Percentiles rank a stretch among this genome's conserved stretches.
Conservation (phyloP, 2,329 filamentous ascomycete species). For the Chaetothyriales sp. region DNA sequence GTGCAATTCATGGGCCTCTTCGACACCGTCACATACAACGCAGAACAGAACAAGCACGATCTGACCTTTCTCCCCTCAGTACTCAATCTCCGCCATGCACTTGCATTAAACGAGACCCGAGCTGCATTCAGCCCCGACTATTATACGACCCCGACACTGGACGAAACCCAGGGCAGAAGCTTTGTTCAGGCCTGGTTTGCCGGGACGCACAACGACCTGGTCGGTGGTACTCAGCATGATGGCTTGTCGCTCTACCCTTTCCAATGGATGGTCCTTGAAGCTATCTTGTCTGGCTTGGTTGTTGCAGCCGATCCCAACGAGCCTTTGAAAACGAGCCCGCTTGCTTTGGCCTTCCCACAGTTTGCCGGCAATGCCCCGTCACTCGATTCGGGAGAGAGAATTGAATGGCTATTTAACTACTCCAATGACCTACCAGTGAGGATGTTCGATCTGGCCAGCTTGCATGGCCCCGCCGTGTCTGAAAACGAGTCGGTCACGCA, state of each 20-base stretch:
- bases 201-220: slow-evolving; percentile 27
- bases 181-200: slow-evolving; percentile 30
- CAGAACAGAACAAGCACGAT: slow-evolving; percentile 20
- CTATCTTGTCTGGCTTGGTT: slow-evolving; percentile 21
- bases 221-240: slow-evolving; percentile 25
- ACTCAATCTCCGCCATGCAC: slow-evolving; percentile 25
- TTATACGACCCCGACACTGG: slow-evolving; percentile 12
- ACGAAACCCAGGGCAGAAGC: slow-evolving; percentile 16
- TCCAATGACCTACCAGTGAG: slow-evolving; percentile 11
- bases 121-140: slow-evolving; percentile 18
- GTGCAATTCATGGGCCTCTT: slow-evolving; percentile 29
- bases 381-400: slow-evolving; percentile 8
- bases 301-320: slow-evolving; percentile 11
- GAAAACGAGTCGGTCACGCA: slow-evolving; percentile 5
- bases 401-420: slow-evolving; percentile 13
- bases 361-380: slow-evolving; percentile 12
- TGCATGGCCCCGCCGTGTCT: slow-evolving; percentile 6
- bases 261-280: slow-evolving; percentile 31
- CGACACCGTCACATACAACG: slow-evolving; percentile 24
- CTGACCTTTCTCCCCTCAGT: slow-evolving; percentile 24
- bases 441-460: slow-evolving; percentile 12
- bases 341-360: slow-evolving; percentile 13
- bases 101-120: slow-evolving; percentile 29
- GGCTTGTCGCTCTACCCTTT: slow-evolving; percentile 30
- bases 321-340: background rate